These are phyloP conservation scores for Silene coronaria DNA, from an alignment of 179 eudicot genomes.

Conservation along the genomic window DNA sequence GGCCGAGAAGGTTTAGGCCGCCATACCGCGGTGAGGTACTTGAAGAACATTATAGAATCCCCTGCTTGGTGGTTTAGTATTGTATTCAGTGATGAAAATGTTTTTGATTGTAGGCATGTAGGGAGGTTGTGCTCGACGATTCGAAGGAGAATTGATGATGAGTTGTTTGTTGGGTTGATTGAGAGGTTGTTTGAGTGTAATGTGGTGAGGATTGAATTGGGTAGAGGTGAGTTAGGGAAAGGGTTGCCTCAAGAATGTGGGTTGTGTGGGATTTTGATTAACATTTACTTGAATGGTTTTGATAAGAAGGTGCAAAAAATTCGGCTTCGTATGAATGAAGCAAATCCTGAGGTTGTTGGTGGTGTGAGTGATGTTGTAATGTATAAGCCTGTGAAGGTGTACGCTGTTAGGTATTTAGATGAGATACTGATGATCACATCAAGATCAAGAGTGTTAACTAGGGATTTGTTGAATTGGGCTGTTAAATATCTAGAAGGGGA, in stretches of 20 bases:
- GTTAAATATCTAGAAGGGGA: conserved; percentile 46
- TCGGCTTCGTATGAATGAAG: conserved; percentile 43
- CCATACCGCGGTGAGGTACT: conserved; percentile 72
- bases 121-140: conserved; percentile 47
- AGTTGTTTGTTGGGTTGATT: conserved; percentile 48
- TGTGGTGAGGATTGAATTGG: conserved; percentile 50
- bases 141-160: conserved; percentile 52
- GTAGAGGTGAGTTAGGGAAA: conserved; percentile 60
- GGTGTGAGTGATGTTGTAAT: conserved; percentile 31
- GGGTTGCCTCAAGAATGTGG: conserved; percentile 89
- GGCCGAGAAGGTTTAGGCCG: conserved; percentile 73
- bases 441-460: conserved; percentile 53
- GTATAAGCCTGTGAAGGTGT: conserved; percentile 67
- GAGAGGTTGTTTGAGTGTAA: conserved; percentile 50
- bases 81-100: conserved; percentile 31
- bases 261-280: conserved; percentile 69
- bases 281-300: conserved; percentile 59
- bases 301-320: conserved; percentile 68
- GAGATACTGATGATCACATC: conserved; percentile 72
- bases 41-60: conserved; percentile 60
- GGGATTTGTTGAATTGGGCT: conserved; percentile 65
- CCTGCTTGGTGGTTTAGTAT: conserved; percentile 91
- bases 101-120: conserved; percentile 48
- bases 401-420: conserved; percentile 78
- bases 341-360: conserved; percentile 36